phyloP scores from a whole-genome alignment of 2,329 filamentous ascomycete species.

The Trichoderma oligosporum region DNA sequence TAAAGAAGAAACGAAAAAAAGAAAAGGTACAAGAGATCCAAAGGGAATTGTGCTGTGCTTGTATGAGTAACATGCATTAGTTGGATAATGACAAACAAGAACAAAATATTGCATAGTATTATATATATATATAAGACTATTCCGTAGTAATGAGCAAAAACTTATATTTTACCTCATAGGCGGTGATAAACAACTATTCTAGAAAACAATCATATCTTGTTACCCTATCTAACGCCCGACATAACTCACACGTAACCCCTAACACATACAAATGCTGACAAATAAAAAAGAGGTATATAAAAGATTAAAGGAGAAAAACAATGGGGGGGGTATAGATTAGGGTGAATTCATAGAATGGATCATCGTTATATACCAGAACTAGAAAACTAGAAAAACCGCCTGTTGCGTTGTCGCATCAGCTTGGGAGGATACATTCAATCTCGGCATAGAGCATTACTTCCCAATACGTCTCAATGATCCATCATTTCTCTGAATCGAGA shows the following conservation, averaged over 20 bases:
- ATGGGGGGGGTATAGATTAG: not conserved
- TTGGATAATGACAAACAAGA: not conserved
- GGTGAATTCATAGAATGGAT: not conserved
- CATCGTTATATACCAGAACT: not conserved
- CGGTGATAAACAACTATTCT: not conserved
- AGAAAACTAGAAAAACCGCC: not conserved
- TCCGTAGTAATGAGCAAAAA: not conserved
- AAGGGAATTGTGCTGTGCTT: not conserved
- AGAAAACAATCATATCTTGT: not conserved
- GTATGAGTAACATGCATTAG: not conserved
- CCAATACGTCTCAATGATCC: slow-evolving; percentile 25
- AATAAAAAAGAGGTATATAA: not conserved
- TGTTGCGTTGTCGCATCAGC: not conserved
- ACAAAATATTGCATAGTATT: not conserved
- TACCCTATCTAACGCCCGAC: not conserved
- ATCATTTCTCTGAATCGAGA: slow-evolving; percentile 59
- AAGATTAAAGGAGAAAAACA: not conserved
- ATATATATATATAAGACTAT: not conserved
- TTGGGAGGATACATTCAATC: too few relatives aligned
- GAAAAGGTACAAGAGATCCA: not conserved
- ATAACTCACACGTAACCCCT: not conserved
- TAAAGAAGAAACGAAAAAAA: not conserved
- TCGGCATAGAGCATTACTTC: not conserved
- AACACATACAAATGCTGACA: not conserved
- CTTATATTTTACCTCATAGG: not conserved